phyloP scores from a whole-genome alignment of 2,329 filamentous ascomycete genomes.

The Monascus ruber region DNA sequence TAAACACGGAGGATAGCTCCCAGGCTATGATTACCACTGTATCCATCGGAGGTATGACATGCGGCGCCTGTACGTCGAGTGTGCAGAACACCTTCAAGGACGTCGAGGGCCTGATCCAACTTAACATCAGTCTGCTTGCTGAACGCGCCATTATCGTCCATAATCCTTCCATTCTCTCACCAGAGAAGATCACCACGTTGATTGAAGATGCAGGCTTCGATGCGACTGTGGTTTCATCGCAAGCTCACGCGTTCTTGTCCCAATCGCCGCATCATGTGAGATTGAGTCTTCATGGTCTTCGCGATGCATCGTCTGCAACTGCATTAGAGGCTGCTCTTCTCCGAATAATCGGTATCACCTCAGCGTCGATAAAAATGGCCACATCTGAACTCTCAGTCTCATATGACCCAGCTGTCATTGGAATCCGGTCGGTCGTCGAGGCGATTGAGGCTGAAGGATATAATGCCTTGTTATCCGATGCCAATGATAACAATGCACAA shows the following conservation, averaged over 20 bases:
- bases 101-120: conserved; percentile 67
- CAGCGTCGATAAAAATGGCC: conserved; percentile 61
- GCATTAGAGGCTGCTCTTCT: conserved; percentile 58
- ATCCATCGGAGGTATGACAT: conserved; percentile 93
- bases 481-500: conserved; percentile 92
- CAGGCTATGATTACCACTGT: conserved; percentile 62
- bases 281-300: conserved; percentile 73
- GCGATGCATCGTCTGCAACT: conserved; percentile 59
- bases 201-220: conserved; percentile 89
- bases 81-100: conserved; percentile 72
- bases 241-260: conserved; percentile 46
- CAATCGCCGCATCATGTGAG: conserved; percentile 53
- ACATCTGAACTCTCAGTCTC: conserved; percentile 63
- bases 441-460: conserved; percentile 69
- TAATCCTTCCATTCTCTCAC: conserved; percentile 57
- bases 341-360: conserved; percentile 57
- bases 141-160: conserved; percentile 85
- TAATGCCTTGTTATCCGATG: conserved; percentile 81
- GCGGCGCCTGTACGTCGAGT: conserved; percentile 87
- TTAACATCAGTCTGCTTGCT: conserved; percentile 89
- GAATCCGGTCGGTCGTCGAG: conserved; percentile 73
- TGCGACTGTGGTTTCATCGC: conserved; percentile 67
- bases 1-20: conserved; percentile 20
- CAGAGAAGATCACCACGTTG: conserved; percentile 65
- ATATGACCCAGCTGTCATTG: conserved; percentile 60